Percentiles rank a stretch among this genome's conserved stretches.
These are phyloP conservation scores for Fusarium austroafricanum DNA, from an alignment of 2,329 filamentous ascomycete species.

Conservation along the genomic window DNA sequence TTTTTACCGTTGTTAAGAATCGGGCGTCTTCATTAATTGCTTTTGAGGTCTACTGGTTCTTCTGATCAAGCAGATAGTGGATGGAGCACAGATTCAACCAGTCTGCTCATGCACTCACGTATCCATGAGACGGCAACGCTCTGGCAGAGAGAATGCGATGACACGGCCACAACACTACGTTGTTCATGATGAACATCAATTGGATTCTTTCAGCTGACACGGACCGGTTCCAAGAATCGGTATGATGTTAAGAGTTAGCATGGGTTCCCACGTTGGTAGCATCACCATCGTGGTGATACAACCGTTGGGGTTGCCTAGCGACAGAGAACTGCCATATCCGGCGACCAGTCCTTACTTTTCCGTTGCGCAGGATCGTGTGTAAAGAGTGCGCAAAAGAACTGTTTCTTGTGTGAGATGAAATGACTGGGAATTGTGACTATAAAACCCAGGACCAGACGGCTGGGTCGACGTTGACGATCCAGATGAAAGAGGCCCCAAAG, in stretches of 20 bases:
- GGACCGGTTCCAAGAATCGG: not conserved
- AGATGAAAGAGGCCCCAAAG: not conserved
- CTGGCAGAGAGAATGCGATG: too few species aligned
- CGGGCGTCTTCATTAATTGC: too few species aligned
- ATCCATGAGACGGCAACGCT: too few species aligned
- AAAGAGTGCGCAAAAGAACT: not conserved
- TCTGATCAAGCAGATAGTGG: too few species aligned
- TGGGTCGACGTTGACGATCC: not conserved
- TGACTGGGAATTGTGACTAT: slow-evolving; percentile 19
- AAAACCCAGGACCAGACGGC: slow-evolving; percentile 23
- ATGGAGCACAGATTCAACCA: too few species aligned
- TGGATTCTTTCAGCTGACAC: not conserved
- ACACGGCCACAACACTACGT: not conserved
- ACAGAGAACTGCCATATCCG: slow-evolving; percentile 12
- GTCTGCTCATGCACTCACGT: too few species aligned
- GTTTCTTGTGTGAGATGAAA: slow-evolving; percentile 2
- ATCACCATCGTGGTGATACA: slow-evolving; percentile 16
- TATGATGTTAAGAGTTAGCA: not conserved
- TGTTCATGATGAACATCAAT: not conserved
- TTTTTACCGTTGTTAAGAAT: too few species aligned
- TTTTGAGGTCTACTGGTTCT: too few species aligned
- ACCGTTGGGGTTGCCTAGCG: slow-evolving; percentile 17
- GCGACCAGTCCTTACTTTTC: too few species aligned
- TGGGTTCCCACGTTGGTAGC: not conserved
- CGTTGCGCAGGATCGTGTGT: slow-evolving; percentile 10